Base-by-base conservation (phyloP, 2,329 filamentous ascomycete genomes). In the Trichophaea hybrida region DNA sequence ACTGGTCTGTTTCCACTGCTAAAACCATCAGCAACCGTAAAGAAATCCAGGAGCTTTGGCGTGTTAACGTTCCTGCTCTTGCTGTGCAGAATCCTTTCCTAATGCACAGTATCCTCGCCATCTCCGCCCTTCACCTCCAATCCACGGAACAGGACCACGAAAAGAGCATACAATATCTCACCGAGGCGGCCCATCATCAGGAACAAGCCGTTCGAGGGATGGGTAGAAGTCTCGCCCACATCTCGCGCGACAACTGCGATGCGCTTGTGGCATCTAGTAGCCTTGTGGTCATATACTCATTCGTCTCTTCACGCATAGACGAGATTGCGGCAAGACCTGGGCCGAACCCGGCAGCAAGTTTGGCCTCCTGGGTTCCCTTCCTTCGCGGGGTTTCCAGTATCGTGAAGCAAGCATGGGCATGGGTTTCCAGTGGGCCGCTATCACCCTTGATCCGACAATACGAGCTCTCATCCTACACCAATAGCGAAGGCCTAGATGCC, bases 31-130 rank as follows among this genome's bases (percentile, higher is more conserved):
- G 70, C 8, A 74, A 76, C 60, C 77, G 76, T 1, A 74, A 77
- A 0, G 70, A 74, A 7, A 76, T 77, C 49, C 75, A 79, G 59
- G 4, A 15, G 4, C 78, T 83, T 51, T 85, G 82, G 81, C 76
- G 77, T 64, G 74, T 77, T 35, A 77, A 75, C 2, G 78, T 85
- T 15, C 82, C 53, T 12, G n/a, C 82, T 4, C 74, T 84, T 62
- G 82, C 82, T 52, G 83, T 84, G 65, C 73, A 74, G 24, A 58
- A 66, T 37, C 74, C 75, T 46, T 82, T 81, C 66, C 73, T 84
- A 1, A 78, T 80, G 59, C 82, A 85, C 64, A 80, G 80, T n/a
- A 77, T 85, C 38, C 74, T 85, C 38, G 82, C 81, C 54, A 77
- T 85, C 2, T 78, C 82, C 2, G 81, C 82, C 7, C 73, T 84